Conservation (phyloP, 2,329 filamentous ascomycete genomes). For the Byssothecium circinans region DNA sequence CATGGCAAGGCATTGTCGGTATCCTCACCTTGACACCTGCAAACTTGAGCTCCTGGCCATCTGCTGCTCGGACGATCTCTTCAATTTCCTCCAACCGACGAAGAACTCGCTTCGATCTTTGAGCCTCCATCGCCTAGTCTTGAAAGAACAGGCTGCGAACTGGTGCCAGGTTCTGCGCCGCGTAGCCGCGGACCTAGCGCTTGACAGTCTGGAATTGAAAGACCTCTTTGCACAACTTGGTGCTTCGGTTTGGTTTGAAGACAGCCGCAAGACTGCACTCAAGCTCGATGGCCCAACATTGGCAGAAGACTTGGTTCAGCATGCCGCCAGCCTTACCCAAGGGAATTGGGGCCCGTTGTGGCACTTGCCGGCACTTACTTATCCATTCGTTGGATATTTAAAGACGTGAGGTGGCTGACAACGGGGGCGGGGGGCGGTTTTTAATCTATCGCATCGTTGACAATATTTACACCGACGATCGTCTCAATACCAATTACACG, state of each 20-base stretch:
- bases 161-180: constrained; percentile 20
- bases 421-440: too few relatives aligned
- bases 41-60: constrained; percentile 22
- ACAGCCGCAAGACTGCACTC: constrained; percentile 2
- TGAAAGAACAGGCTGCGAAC: constrained; percentile 8
- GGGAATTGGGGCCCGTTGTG: constrained; percentile 18
- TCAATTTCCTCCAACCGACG: constrained; percentile 16
- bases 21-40: constrained; percentile 16
- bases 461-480: too few relatives aligned
- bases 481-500: too few relatives aligned
- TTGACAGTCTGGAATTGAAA: constrained; percentile 13
- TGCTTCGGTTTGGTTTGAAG: constrained; percentile 10
- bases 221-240: constrained; percentile 14
- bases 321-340: constrained; percentile 4
- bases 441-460: too few relatives aligned
- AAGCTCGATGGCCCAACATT: constrained; percentile 8
- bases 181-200: constrained; percentile 11
- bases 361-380: constrained; percentile 21
- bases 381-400: constrained; percentile 20
- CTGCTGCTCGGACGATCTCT: constrained; percentile 10
- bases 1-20: constrained; percentile 25
- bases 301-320: constrained; percentile 6
- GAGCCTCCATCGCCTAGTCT: constrained; percentile 14
- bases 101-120: constrained; percentile 13
- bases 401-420: not conserved